Base-by-base conservation (phyloP, 2,329 filamentous ascomycete species). In the Fragosphaeria purpurea region DNA sequence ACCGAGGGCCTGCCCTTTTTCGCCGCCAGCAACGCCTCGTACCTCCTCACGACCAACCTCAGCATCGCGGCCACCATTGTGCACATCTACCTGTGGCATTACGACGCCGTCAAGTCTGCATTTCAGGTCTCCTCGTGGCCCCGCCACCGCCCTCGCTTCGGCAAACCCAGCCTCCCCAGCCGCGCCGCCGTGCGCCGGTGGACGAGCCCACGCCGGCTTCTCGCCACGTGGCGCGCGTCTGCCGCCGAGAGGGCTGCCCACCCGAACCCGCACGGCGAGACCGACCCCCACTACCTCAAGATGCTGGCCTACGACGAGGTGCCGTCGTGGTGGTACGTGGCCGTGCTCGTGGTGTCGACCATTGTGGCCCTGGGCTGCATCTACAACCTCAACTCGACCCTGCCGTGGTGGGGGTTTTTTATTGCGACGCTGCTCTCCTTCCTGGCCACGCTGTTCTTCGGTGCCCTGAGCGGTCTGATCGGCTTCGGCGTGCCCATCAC, bases 1-100 rank as follows among this genome's bases (percentile, higher is more conserved):
- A 48, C 56, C 5, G 55, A 64, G 41, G 71, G 72, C 4, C 53
- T 71, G 4, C 72, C 73, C 1, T 71, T 60, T 47, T 60, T 76
- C 41, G 61, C 73, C 10, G 59, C 65, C 0, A 61, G 65, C n/a
- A 63, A 74, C 50, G 60, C 66, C 7, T 54, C 63, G 4, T 65
- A 69, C 51, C 59, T 74, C 11, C 59, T 75, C 22, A 66, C 65
- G 3, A 65, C 65, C 1, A 75, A 75, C 52, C 64, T 72, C 53
- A 68, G 65, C 1, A 61, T 72, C 32, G 72, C 72, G 4, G 71
- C 73, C 1, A 68, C 69, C 1, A 59, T 76, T 10, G 62, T 66
- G 2, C 69, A 75, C 51, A 67, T 75, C 50, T 55, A 67, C 3
- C 60, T 70, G 1, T 71, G 63, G 63, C 63, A 69, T 45, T 62